phyloP scores from a whole-genome alignment of 2,329 filamentous ascomycete species.

The Hymenoscyphus linearis region DNA sequence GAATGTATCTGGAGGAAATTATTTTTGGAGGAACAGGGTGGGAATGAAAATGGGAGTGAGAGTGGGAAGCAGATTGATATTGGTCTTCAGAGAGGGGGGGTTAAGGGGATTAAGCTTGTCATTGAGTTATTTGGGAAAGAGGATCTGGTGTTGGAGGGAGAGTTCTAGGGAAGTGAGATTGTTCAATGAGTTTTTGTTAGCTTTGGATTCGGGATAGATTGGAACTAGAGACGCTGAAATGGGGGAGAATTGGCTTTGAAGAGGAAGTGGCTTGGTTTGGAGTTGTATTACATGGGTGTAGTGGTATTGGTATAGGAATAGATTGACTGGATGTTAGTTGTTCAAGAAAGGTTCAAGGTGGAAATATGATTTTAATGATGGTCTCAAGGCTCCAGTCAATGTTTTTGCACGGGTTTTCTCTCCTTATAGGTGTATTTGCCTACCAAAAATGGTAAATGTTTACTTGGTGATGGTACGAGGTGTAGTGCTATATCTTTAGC shows the following conservation, averaged over 20 bases:
- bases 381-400: too few relatives aligned
- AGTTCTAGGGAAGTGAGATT: constrained; percentile 1
- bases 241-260: neutral
- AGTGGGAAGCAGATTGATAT: neutral
- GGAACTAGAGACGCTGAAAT: neutral
- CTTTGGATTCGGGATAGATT: neutral
- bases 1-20: constrained; percentile 23
- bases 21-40: constrained; percentile 10
- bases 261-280: neutral
- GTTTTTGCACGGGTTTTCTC: too few relatives aligned
- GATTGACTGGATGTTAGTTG: too few relatives aligned
- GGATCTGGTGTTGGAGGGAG: constrained; percentile 23
- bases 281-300: too few relatives aligned
- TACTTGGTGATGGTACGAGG: too few relatives aligned
- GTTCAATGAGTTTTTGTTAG: neutral
- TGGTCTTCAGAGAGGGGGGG: constrained; percentile 2
- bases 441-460: too few relatives aligned
- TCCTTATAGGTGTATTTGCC: too few relatives aligned
- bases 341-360: too few relatives aligned
- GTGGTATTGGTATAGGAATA: too few relatives aligned
- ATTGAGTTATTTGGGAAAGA: constrained; percentile 24
- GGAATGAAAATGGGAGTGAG: neutral
- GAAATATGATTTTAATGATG: too few relatives aligned
- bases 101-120: constrained; percentile 19
- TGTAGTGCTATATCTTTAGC: too few relatives aligned